A percentile compares a stretch with the other conserved stretches of the same genome.
Conservation (phyloP, 2,329 filamentous ascomycete genomes). For the Penicillium sp. region DNA sequence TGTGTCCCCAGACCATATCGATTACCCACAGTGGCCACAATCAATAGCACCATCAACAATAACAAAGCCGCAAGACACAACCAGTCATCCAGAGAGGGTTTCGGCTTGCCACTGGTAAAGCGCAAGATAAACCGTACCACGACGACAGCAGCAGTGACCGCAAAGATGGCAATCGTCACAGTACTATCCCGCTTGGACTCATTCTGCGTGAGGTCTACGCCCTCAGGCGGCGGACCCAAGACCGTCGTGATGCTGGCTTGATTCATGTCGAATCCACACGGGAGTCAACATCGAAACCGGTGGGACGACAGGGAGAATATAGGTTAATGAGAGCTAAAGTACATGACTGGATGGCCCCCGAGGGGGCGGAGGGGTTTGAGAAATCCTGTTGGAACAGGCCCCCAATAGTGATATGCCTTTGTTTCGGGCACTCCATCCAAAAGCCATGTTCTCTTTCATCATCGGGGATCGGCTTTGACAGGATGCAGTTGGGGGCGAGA, state of each 20-base stretch:
- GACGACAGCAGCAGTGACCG: neutral
- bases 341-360: too few species aligned
- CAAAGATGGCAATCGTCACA: constrained; percentile 2
- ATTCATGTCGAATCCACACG: neutral
- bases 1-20: constrained; percentile 6
- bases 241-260: neutral
- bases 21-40: neutral
- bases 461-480: too few species aligned
- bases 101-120: constrained; percentile 1
- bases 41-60: neutral
- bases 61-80: constrained; percentile 1
- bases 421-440: too few species aligned
- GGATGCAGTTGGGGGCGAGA: too few species aligned
- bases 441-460: too few species aligned
- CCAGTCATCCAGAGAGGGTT: constrained; percentile 1
- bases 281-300: neutral
- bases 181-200: constrained; percentile 1
- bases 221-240: constrained; percentile 2
- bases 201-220: constrained; percentile 1
- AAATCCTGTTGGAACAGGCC: too few species aligned
- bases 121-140: constrained; percentile 3
- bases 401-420: too few species aligned
- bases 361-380: too few species aligned
- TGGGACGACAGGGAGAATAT: neutral
- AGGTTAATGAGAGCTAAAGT: neutral